These are phyloP conservation scores for Fraxinus greggii DNA, from an alignment of 305 asterid genomes.

Conservation along the genomic window DNA sequence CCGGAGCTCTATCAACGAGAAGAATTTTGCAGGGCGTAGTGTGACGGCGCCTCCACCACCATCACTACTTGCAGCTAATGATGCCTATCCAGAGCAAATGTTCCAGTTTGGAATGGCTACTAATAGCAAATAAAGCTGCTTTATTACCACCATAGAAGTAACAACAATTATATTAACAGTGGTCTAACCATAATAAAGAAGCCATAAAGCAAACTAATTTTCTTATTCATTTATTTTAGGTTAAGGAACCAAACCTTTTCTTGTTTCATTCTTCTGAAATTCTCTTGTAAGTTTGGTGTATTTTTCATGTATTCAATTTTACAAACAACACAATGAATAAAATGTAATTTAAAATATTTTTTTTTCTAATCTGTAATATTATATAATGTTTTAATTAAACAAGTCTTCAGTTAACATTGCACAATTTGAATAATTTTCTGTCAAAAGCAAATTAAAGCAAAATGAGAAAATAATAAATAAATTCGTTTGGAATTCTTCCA, in stretches of 20 bases:
- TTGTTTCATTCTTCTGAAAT: background rate
- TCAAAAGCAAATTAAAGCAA: too few species aligned
- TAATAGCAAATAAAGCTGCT: background rate
- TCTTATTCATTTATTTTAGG: background rate
- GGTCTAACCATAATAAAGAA: background rate
- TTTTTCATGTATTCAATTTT: background rate
- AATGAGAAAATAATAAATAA: too few species aligned
- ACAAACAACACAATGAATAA: background rate
- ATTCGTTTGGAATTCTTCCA: too few species aligned
- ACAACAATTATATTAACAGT: background rate
- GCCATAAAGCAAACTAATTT: background rate
- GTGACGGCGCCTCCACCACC: conserved; percentile 23
- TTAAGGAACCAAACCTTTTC: background rate
- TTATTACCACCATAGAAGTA: background rate
- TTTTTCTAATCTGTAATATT: too few species aligned
- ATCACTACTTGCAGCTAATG: background rate
- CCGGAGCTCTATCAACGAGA: conserved; percentile 12
- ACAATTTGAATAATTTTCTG: too few species aligned
- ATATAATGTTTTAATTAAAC: background rate
- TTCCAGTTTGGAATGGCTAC: background rate
- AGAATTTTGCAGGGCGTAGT: conserved; percentile 26
- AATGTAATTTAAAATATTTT: too few species aligned
- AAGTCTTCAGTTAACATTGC: too few species aligned
- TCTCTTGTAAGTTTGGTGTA: background rate
- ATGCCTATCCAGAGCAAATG: conserved; percentile 3